A percentile compares a stretch with the other conserved stretches of the same genome.
Evolutionary conservation across 176 grass and related monocot species (phyloP).

Genomic region (Oryza officinalis): DNA sequence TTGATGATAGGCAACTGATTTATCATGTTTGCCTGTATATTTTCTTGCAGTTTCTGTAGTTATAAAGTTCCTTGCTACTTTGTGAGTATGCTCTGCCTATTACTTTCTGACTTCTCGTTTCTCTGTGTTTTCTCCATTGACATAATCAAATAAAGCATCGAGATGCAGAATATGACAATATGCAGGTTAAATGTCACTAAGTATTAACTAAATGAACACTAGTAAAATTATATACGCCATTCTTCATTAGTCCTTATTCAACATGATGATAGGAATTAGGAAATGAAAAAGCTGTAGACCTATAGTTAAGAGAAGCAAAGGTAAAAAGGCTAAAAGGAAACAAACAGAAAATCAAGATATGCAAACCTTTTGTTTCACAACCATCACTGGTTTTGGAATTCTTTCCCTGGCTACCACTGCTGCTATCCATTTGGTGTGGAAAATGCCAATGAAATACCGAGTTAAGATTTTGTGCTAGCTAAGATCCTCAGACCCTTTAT

Average conservation of each 20-base stretch:
- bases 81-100: conserved; percentile 8
- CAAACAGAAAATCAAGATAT: conserved; percentile 1
- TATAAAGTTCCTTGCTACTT: neutral
- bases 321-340: conserved; percentile 27
- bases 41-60: neutral
- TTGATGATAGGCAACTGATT: neutral
- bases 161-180: conserved; percentile 13
- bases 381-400: conserved; percentile 8
- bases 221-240: neutral
- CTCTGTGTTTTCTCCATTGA: neutral
- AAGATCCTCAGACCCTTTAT: neutral
- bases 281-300: neutral
- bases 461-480: conserved; percentile 1
- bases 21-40: neutral
- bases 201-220: neutral
- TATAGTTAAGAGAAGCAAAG: conserved; percentile 6
- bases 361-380: conserved; percentile 38
- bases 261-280: neutral
- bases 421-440: conserved; percentile 24
- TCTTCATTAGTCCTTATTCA: neutral
- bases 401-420: conserved; percentile 22
- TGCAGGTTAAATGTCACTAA: conserved; percentile 1
- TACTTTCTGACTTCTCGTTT: neutral
- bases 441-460: neutral
- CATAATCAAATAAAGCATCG: neutral